Conservation (phyloP, 495 filamentous ascomycete genomes). For the Penicillium lagena region DNA sequence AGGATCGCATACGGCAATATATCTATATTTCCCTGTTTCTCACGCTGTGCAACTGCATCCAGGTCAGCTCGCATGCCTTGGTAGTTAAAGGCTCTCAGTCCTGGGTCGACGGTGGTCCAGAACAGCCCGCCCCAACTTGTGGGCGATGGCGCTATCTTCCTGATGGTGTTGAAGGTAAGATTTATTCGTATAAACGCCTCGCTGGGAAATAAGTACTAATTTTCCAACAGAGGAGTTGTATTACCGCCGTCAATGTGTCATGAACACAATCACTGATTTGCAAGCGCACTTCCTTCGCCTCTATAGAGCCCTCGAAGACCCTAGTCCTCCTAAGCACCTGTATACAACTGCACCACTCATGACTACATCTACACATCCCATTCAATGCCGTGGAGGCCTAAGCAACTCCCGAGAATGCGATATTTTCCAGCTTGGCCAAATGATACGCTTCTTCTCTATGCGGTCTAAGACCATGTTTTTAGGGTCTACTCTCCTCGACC, state of each 20-base stretch:
- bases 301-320: constrained; percentile 46
- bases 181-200: not conserved
- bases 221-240: constrained; percentile 58
- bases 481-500: constrained; percentile 41
- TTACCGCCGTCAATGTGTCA: constrained; percentile 59
- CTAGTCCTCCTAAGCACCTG: constrained; percentile 4
- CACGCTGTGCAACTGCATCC: constrained; percentile 13
- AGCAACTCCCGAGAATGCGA: constrained; percentile 72
- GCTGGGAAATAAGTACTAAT: not conserved
- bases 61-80: constrained; percentile 42
- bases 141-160: constrained; percentile 71
- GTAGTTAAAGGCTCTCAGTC: constrained; percentile 58
- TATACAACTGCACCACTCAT: constrained; percentile 1
- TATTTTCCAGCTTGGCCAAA: constrained; percentile 80
- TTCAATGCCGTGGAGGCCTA: constrained; percentile 72
- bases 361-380: constrained; percentile 6
- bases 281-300: constrained; percentile 64
- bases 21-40: constrained; percentile 29
- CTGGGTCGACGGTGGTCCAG: constrained; percentile 43
- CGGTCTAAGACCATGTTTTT: constrained; percentile 42
- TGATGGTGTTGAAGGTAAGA: constrained; percentile 62
- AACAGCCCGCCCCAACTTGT: constrained; percentile 16
- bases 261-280: constrained; percentile 71
- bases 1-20: constrained; percentile 35
- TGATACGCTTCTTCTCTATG: constrained; percentile 67